These are phyloP conservation scores for Apophysomyces ossiformis DNA, from an alignment of 371 early-diverging fungal species.

Conservation along the genomic window DNA sequence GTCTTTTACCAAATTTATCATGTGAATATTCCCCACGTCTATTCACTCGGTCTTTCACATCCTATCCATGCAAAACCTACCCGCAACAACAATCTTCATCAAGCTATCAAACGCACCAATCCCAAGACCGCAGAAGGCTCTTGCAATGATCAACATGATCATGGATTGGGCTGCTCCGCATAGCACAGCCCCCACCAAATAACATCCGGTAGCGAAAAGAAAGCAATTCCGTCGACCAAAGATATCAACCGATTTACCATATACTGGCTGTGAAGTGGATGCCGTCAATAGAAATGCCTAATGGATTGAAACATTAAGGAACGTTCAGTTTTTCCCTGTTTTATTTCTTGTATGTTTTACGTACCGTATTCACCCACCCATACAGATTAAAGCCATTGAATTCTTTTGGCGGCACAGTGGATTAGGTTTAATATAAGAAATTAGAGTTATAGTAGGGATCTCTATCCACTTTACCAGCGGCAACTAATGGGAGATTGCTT, in stretches of 20 bases:
- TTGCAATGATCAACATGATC: conserved; percentile 67
- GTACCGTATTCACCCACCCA: conserved; percentile 47
- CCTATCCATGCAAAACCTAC: conserved; percentile 35
- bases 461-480: conserved; percentile 25
- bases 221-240: conserved; percentile 71
- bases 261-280: conserved; percentile 64
- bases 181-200: conserved; percentile 66
- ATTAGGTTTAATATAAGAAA: neutral
- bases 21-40: no score
- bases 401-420: conserved; percentile 13
- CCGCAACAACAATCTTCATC: conserved; percentile 74
- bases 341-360: neutral
- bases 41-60: neutral
- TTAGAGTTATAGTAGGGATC: neutral
- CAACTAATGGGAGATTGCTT: conserved; percentile 41
- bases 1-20: conserved; percentile 20
- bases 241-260: conserved; percentile 66
- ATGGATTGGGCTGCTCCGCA: conserved; percentile 72
- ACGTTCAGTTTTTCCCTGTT: neutral
- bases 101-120: conserved; percentile 73
- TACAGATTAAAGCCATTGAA: conserved; percentile 46
- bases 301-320: no score
- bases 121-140: conserved; percentile 72
- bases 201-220: conserved; percentile 61
- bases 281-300: conserved; percentile 49